phyloP scores from a whole-genome alignment of 495 filamentous ascomycete genomes.

The Trypethelium eluteriae region DNA sequence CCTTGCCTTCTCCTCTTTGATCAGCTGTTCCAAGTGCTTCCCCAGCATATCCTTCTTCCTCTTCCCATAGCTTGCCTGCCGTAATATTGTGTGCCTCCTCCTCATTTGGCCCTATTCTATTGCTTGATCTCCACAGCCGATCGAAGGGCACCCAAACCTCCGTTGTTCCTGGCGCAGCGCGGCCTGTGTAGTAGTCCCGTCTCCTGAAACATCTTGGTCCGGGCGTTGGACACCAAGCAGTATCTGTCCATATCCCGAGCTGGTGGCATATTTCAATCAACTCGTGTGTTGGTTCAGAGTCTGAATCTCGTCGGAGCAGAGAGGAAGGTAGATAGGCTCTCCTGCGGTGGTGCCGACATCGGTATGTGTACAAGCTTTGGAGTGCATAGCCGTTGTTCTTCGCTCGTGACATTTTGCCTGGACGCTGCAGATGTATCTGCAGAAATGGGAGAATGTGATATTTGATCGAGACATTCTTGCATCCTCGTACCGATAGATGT shows the following conservation, averaged over 20 bases:
- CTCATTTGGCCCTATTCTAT: slow-evolving; percentile 46
- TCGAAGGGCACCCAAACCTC: slow-evolving; percentile 62
- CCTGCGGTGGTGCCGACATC: slow-evolving; percentile 54
- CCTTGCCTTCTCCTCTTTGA: slow-evolving; percentile 48
- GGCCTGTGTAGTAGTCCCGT: slow-evolving; percentile 50
- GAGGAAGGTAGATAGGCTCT: slow-evolving; percentile 52
- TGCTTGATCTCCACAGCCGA: slow-evolving; percentile 53
- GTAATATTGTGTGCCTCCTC: slow-evolving; percentile 20
- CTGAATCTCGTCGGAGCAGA: slow-evolving; percentile 49
- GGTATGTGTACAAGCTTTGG: slow-evolving; percentile 54
- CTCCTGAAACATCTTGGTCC: slow-evolving; percentile 51
- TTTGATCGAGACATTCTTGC: slow-evolving; percentile 60
- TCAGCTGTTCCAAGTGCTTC: slow-evolving; percentile 49
- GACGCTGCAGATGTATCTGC: slow-evolving; percentile 20
- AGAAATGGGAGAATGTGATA: slow-evolving; percentile 57
- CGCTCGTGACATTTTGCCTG: slow-evolving; percentile 36
- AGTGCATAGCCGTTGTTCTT: slow-evolving; percentile 45
- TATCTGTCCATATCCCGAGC: slow-evolving; percentile 56
- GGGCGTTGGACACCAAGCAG: slow-evolving; percentile 56
- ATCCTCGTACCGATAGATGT: slow-evolving; percentile 55
- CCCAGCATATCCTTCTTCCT: slow-evolving; percentile 49
- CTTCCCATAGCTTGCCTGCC: slow-evolving; percentile 53
- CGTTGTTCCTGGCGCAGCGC: slow-evolving; percentile 44
- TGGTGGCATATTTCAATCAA: slow-evolving; percentile 55
- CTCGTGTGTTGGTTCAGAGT: slow-evolving; percentile 56